Percentiles rank a stretch among this genome's conserved stretches.
Evolutionary conservation across 768 basidiomycete genomes (phyloP).

Genomic region (Floccularia luteovirens): DNA sequence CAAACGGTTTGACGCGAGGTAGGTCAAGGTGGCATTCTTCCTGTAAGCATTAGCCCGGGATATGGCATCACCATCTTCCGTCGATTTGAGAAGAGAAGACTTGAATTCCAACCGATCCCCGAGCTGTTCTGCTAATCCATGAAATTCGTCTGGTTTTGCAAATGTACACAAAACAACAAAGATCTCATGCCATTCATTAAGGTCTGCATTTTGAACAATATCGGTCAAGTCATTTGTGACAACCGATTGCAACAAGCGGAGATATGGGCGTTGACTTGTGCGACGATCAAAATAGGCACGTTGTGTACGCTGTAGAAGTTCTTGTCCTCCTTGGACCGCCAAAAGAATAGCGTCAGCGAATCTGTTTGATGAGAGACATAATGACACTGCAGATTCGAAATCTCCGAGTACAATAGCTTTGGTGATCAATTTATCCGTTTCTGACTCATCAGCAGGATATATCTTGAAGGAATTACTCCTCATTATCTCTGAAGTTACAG

Average conservation of each 20-base stretch:
- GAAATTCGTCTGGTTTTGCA: slow-evolving; percentile 78
- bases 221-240: slow-evolving; percentile 89
- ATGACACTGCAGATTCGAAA: slow-evolving; percentile 83
- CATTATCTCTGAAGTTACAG: slow-evolving; percentile 62
- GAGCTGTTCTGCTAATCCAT: slow-evolving; percentile 84
- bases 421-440: slow-evolving; percentile 83
- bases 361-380: slow-evolving; percentile 83
- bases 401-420: slow-evolving; percentile 95
- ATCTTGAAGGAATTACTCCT: slow-evolving; percentile 87
- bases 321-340: slow-evolving; percentile 85
- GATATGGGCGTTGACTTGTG: slow-evolving; percentile 71
- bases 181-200: slow-evolving; percentile 93
- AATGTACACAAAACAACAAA: slow-evolving; percentile 97
- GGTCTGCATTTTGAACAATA: slow-evolving; percentile 92
- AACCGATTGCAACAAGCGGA: slow-evolving; percentile 92
- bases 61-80: slow-evolving; percentile 34
- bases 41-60: slow-evolving; percentile 45
- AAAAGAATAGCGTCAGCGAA: slow-evolving; percentile 94
- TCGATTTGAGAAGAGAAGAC: slow-evolving; percentile 48
- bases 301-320: slow-evolving; percentile 81
- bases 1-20: slow-evolving; percentile 83
- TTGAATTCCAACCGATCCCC: slow-evolving; percentile 88
- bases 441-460: slow-evolving; percentile 80
- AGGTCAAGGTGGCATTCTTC: slow-evolving; percentile 89
- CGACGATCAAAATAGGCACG: slow-evolving; percentile 88